phyloP scores from a whole-genome alignment of 495 filamentous ascomycete genomes.

The Hypoxylon lienhwacheense region DNA sequence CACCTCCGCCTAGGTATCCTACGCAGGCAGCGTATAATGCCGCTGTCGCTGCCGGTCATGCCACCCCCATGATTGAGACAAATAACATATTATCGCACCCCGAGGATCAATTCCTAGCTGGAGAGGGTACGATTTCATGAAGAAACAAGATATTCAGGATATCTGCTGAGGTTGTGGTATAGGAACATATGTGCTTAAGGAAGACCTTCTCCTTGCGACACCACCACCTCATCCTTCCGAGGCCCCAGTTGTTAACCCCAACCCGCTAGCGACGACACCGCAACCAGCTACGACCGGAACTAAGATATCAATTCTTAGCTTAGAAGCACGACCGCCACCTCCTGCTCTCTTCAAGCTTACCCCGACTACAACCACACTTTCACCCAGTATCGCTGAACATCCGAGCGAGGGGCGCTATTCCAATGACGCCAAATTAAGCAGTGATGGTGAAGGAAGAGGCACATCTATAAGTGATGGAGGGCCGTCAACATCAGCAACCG shows the following conservation, averaged over 20 bases:
- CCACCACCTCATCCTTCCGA: slow-evolving; percentile 95
- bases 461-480: slow-evolving; percentile 45
- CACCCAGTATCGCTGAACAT: slow-evolving; percentile 61
- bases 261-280: slow-evolving; percentile 83
- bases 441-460: slow-evolving; percentile 50
- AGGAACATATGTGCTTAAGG: slow-evolving; percentile 87
- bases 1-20: slow-evolving; percentile 82
- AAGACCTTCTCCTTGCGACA: slow-evolving; percentile 89
- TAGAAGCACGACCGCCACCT: slow-evolving; percentile 63
- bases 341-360: slow-evolving; percentile 55
- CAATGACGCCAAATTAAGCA: slow-evolving; percentile 55
- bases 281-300: slow-evolving; percentile 80
- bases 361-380: slow-evolving; percentile 39
- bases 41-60: slow-evolving; percentile 62
- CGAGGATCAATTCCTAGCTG: slow-evolving; percentile 81
- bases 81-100: slow-evolving; percentile 83
- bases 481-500: slow-evolving; percentile 34
- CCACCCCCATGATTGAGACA: slow-evolving; percentile 79
- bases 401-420: slow-evolving; percentile 64
- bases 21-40: slow-evolving; percentile 66
- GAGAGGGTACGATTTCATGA: slow-evolving; percentile 69
- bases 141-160: not conserved
- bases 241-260: slow-evolving; percentile 78
- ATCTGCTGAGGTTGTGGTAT: slow-evolving; percentile 17
- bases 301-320: slow-evolving; percentile 74